phyloP scores from a whole-genome alignment of 129 eudicot genomes.

The Silybum marianum region DNA sequence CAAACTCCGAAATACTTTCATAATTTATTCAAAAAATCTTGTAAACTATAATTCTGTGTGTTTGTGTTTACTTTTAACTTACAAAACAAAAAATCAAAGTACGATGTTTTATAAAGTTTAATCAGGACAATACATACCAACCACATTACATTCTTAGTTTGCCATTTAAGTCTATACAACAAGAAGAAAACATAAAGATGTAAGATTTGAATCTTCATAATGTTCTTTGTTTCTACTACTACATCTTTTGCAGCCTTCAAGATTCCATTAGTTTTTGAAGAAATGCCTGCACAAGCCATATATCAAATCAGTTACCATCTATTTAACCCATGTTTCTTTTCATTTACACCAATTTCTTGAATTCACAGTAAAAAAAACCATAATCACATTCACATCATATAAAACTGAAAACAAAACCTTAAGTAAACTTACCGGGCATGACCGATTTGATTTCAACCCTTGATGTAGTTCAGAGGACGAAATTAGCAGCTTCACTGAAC shows the following conservation, averaged over 20 bases:
- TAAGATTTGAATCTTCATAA: not conserved
- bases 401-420: not conserved
- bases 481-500: slow-evolving; percentile 74
- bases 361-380: not conserved
- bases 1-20: not conserved
- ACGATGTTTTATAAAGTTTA: not conserved
- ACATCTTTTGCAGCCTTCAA: slow-evolving; percentile 25
- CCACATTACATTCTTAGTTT: not conserved
- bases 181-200: not conserved
- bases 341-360: not conserved
- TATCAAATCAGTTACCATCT: not conserved
- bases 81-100: not conserved
- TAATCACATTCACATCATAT: not conserved
- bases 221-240: slow-evolving; percentile 6
- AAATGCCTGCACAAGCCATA: slow-evolving; percentile 49
- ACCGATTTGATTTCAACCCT: slow-evolving; percentile 63
- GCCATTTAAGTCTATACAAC: not conserved
- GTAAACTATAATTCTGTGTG: not conserved
- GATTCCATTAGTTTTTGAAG: slow-evolving; percentile 68
- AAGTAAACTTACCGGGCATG: slow-evolving; percentile 70
- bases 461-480: slow-evolving; percentile 63
- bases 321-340: not conserved
- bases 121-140: not conserved
- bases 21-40: not conserved
- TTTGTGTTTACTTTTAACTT: not conserved